Percentiles rank a stretch among this genome's conserved stretches.
phyloP scores from a whole-genome alignment of 108 stramenopile genomes.

The Epithemia pelagica region DNA sequence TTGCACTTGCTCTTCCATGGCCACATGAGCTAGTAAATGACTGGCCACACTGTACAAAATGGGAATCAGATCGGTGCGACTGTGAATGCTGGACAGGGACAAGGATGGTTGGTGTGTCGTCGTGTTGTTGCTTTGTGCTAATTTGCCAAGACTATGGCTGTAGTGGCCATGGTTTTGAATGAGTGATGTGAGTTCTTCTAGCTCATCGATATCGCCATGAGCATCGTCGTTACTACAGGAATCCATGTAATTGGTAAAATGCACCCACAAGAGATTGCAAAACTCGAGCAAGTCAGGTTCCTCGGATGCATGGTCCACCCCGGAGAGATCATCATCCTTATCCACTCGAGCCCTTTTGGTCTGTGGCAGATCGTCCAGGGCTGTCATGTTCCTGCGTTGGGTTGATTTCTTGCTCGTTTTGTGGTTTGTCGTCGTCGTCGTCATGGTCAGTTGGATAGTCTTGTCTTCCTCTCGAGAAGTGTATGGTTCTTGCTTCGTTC shows the following conservation, averaged over 20 bases:
- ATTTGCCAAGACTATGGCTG: not conserved
- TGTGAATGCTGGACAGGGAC: conserved; percentile 9
- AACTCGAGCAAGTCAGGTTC: not conserved
- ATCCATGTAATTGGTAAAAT: conserved; percentile 55
- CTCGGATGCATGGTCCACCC: not conserved
- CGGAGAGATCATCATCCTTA: not conserved
- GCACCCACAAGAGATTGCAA: conserved; percentile 29
- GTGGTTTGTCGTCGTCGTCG: no score
- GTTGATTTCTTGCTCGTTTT: no score
- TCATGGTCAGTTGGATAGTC: no score
- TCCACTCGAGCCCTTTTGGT: not conserved
- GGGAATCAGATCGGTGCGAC: conserved; percentile 33
- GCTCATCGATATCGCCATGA: conserved; percentile 45
- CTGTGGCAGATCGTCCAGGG: not conserved
- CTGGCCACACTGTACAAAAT: conserved; percentile 48
- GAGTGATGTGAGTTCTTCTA: conserved; percentile 42
- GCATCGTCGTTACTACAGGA: not conserved
- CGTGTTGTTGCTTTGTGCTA: not conserved
- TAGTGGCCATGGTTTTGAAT: conserved; percentile 11
- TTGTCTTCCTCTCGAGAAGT: no score
- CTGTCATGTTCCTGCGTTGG: no score
- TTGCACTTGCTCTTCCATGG: conserved; percentile 35
- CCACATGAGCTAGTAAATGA: conserved; percentile 48
- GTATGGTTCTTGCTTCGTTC: no score
- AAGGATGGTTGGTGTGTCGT: not conserved